These are phyloP conservation scores for Entamoeba invadens DNA, from an alignment of 208 protist genomes.

Conservation along the genomic window DNA sequence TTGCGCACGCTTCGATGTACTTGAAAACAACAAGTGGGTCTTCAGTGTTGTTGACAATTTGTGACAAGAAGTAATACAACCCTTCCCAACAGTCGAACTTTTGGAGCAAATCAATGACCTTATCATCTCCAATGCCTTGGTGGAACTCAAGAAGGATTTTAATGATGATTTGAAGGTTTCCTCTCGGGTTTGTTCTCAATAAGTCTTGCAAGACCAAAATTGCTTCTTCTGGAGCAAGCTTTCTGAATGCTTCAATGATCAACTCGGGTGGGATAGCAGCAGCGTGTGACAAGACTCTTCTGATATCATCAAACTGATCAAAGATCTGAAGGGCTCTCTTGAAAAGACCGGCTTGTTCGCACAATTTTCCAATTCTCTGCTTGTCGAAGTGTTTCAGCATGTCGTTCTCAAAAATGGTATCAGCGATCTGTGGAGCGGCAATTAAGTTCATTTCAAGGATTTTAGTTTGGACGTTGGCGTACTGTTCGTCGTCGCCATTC, in stretches of 20 bases:
- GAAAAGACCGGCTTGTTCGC: constrained; percentile 85
- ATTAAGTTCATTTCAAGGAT: constrained; percentile 97
- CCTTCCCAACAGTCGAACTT: constrained; percentile 69
- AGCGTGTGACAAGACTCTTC: constrained; percentile 59
- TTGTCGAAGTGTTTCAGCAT: constrained; percentile 89
- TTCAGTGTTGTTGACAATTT: constrained; percentile 74
- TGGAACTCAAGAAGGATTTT: constrained; percentile 91
- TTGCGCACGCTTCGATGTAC: constrained; percentile 94
- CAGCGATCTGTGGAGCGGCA: constrained; percentile 37
- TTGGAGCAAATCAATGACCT: constrained; percentile 84
- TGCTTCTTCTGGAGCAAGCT: constrained; percentile 71
- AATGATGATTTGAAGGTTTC: constrained; percentile 90
- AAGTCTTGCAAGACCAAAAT: constrained; percentile 85
- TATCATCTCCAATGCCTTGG: constrained; percentile 68
- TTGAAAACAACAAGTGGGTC: constrained; percentile 94
- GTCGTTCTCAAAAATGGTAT: constrained; percentile 73
- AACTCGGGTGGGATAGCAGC: background rate
- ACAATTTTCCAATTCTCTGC: constrained; percentile 74
- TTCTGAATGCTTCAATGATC: constrained; percentile 37
- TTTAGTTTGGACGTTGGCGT: constrained; percentile 83
- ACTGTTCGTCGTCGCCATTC: constrained; percentile 51
- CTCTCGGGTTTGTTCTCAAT: constrained; percentile 63
- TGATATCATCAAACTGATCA: background rate
- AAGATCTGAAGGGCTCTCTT: constrained; percentile 49
- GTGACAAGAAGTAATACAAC: constrained; percentile 81